Evolutionary conservation across 2,329 filamentous ascomycete species (phyloP).

Genomic region (Neoascochyta sp.): DNA sequence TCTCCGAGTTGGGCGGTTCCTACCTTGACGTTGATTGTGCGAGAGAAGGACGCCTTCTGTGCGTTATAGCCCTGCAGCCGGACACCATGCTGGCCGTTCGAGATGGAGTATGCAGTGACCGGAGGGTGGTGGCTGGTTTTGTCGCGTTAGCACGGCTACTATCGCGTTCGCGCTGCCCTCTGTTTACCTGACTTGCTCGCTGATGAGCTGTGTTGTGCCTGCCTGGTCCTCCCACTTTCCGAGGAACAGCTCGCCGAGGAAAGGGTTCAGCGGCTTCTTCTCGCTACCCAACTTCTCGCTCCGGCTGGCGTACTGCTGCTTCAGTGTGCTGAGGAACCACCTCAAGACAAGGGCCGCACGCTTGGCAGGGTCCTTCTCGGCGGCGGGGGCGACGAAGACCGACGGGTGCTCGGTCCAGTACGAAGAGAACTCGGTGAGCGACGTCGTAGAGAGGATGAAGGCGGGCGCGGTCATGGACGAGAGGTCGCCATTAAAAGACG

Average conservation of each 20-base stretch:
- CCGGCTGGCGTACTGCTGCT: slow-evolving; percentile 72
- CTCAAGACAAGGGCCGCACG: slow-evolving; percentile 84
- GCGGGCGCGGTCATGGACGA: slow-evolving; percentile 55
- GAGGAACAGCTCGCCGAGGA: slow-evolving; percentile 89
- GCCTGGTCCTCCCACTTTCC: slow-evolving; percentile 82
- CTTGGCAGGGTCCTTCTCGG: slow-evolving; percentile 74
- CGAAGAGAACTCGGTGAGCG: slow-evolving; percentile 55
- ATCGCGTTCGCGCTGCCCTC: background rate
- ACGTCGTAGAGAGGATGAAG: slow-evolving; percentile 54
- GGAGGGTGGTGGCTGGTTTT: slow-evolving; percentile 74
- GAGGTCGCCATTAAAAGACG: slow-evolving; percentile 55
- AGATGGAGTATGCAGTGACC: slow-evolving; percentile 89
- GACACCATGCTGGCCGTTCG: slow-evolving; percentile 79
- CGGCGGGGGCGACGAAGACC: slow-evolving; percentile 76
- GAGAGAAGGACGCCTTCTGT: slow-evolving; percentile 91
- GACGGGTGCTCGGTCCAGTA: slow-evolving; percentile 56
- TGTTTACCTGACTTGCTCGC: slow-evolving; percentile 79
- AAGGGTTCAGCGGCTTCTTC: slow-evolving; percentile 97
- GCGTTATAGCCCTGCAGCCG: slow-evolving; percentile 81
- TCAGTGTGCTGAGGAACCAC: slow-evolving; percentile 92
- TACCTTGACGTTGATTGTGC: slow-evolving; percentile 83
- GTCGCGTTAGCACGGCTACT: slow-evolving; percentile 7
- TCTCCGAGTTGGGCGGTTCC: background rate
- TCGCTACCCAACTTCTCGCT: slow-evolving; percentile 84
- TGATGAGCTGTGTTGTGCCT: slow-evolving; percentile 80